Evolutionary conservation across 768 basidiomycete genomes (phyloP).

Genomic region (Dentipellis fragilis): DNA sequence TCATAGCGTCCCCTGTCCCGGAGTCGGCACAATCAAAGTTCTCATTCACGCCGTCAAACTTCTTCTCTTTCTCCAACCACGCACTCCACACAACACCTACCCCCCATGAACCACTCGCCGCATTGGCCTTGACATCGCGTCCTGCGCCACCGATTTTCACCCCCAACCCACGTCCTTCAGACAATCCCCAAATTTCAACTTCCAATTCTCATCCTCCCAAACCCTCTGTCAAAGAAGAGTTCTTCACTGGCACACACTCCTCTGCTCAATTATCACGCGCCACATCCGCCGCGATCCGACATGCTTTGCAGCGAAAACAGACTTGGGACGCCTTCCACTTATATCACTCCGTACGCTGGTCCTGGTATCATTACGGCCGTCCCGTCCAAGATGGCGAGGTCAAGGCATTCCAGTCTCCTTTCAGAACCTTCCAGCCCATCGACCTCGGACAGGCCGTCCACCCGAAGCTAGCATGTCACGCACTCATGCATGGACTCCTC

Average conservation of each 20-base stretch:
- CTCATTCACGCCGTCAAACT: background rate
- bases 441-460: slow-evolving; percentile 42
- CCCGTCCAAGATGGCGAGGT: slow-evolving; percentile 8
- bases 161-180: background rate
- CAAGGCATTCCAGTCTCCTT: slow-evolving; percentile 10
- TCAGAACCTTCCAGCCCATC: slow-evolving; percentile 29
- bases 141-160: background rate
- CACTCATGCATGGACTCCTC: slow-evolving; percentile 54
- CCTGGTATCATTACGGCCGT: slow-evolving; percentile 9
- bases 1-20: slow-evolving; percentile 1
- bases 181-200: background rate
- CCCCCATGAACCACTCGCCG: background rate
- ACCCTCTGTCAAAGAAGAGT: background rate
- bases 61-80: background rate
- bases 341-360: slow-evolving; percentile 13
- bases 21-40: background rate
- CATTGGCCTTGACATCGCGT: background rate
- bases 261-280: slow-evolving; percentile 12
- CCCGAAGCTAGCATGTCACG: slow-evolving; percentile 51
- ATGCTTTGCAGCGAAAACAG: background rate
- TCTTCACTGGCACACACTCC: background rate
- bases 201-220: background rate
- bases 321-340: slow-evolving; percentile 1
- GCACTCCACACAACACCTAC: background rate
- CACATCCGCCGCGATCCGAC: slow-evolving; percentile 10